These are phyloP conservation scores for Eurotiales sp. DNA, from an alignment of 2,329 filamentous ascomycete genomes.

Conservation along the genomic window DNA sequence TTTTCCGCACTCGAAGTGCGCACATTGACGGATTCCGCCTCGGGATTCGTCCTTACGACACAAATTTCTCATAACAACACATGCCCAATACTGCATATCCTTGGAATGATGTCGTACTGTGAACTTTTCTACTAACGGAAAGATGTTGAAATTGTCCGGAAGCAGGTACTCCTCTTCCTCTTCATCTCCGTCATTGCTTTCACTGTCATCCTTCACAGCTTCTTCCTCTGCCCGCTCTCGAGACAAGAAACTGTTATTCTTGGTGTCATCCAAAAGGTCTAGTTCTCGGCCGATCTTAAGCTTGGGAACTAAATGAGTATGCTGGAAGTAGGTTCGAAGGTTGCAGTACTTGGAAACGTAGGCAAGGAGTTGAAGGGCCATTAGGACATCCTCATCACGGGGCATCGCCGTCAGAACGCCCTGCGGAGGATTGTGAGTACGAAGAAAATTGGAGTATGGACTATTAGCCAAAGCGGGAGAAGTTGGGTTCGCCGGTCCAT, in stretches of 20 bases:
- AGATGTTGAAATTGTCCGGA: slow-evolving; percentile 96
- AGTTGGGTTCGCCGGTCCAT: slow-evolving; percentile 58
- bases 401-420: slow-evolving; percentile 87
- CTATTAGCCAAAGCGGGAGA: slow-evolving; percentile 61
- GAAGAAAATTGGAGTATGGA: slow-evolving; percentile 72
- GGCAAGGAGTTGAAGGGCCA: slow-evolving; percentile 93
- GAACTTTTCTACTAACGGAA: slow-evolving; percentile 96
- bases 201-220: not conserved
- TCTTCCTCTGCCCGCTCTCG: slow-evolving; percentile 22
- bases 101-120: slow-evolving; percentile 91
- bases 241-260: slow-evolving; percentile 34
- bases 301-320: slow-evolving; percentile 86
- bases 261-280: slow-evolving; percentile 70
- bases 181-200: slow-evolving; percentile 52
- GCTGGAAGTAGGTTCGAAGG: slow-evolving; percentile 89
- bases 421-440: slow-evolving; percentile 68
- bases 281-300: slow-evolving; percentile 87
- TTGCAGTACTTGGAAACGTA: slow-evolving; percentile 99
- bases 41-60: slow-evolving; percentile 95
- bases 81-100: slow-evolving; percentile 99
- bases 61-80: slow-evolving; percentile 96
- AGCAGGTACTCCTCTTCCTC: slow-evolving; percentile 84
- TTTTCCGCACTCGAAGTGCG: slow-evolving; percentile 96
- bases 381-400: slow-evolving; percentile 92
- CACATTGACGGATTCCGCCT: slow-evolving; percentile 93